Evolutionary conservation across 306 rosid genomes (phyloP).

Genomic region (Fagus crenata): DNA sequence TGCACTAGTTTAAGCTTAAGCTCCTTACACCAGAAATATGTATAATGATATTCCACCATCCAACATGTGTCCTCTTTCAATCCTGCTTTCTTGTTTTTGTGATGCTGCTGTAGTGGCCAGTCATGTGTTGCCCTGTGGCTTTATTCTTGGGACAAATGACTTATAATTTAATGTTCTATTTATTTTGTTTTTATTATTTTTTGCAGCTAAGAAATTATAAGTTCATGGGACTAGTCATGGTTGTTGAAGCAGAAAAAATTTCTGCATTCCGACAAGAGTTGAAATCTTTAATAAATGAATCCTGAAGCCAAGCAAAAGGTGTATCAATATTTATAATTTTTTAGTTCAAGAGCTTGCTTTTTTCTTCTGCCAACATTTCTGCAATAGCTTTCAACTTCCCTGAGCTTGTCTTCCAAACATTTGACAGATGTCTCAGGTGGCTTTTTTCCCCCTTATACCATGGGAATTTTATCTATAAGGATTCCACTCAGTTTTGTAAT

Average conservation of each 20-base stretch:
- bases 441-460: not conserved
- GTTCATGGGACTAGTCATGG: slow-evolving; percentile 65
- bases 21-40: not conserved
- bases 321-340: not conserved
- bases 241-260: slow-evolving; percentile 51
- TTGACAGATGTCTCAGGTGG: not conserved
- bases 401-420: not conserved
- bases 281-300: slow-evolving; percentile 44
- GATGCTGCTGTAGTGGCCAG: slow-evolving; percentile 16
- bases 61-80: not conserved
- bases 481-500: not conserved
- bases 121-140: not conserved
- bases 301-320: slow-evolving; percentile 29
- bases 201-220: slow-evolving; percentile 60
- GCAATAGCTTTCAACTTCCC: not conserved
- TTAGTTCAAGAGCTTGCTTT: not conserved
- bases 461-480: not conserved
- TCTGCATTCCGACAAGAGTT: slow-evolving; percentile 61
- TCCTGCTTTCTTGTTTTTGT: slow-evolving; percentile 21
- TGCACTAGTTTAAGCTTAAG: not conserved
- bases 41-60: not conserved
- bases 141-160: not conserved
- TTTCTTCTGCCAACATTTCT: slow-evolving; percentile 14
- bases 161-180: not conserved
- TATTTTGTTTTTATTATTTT: not conserved